Conservation (phyloP, 805 yeast genomes). For the Clavispora phyllophila region DNA sequence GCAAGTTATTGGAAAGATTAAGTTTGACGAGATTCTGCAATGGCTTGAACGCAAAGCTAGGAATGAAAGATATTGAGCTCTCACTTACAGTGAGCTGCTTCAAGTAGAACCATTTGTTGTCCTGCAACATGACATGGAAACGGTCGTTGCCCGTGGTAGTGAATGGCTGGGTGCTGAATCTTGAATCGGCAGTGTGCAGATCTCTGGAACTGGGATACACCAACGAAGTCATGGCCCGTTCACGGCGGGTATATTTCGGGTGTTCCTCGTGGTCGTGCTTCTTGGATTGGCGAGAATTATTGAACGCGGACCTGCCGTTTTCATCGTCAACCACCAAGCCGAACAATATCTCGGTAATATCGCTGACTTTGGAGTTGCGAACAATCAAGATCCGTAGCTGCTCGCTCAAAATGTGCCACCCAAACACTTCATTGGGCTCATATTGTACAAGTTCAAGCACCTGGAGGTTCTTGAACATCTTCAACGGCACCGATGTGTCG, state of each 20-base stretch:
- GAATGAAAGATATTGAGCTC: slow-evolving; percentile 34
- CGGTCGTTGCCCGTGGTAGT: slow-evolving; percentile 11
- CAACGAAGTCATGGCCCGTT: slow-evolving; percentile 12
- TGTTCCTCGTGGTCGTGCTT: slow-evolving; percentile 7
- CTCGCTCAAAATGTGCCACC: slow-evolving; percentile 58
- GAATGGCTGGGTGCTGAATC: not conserved
- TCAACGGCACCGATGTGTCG: slow-evolving; percentile 64
- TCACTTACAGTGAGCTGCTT: slow-evolving; percentile 39
- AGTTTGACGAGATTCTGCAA: slow-evolving; percentile 38
- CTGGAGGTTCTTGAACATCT: slow-evolving; percentile 55
- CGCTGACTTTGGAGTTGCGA: slow-evolving; percentile 45
- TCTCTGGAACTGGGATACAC: slow-evolving; percentile 2
- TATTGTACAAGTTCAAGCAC: slow-evolving; percentile 56
- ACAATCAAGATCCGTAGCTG: slow-evolving; percentile 51
- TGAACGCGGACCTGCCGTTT: slow-evolving; percentile 33
- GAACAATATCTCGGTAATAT: slow-evolving; percentile 48
- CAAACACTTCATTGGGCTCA: slow-evolving; percentile 61
- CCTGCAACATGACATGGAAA: slow-evolving; percentile 21
- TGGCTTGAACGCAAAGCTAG: slow-evolving; percentile 34
- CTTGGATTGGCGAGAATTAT: slow-evolving; percentile 18
- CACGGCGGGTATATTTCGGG: slow-evolving; percentile 2
- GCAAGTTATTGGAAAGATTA: slow-evolving; percentile 51
- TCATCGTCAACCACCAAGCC: slow-evolving; percentile 53
- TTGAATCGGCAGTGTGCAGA: not conserved
- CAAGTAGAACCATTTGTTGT: slow-evolving; percentile 35